These are phyloP conservation scores for Artemisia annua DNA, from an alignment of 129 eudicot species.

Conservation along the genomic window DNA sequence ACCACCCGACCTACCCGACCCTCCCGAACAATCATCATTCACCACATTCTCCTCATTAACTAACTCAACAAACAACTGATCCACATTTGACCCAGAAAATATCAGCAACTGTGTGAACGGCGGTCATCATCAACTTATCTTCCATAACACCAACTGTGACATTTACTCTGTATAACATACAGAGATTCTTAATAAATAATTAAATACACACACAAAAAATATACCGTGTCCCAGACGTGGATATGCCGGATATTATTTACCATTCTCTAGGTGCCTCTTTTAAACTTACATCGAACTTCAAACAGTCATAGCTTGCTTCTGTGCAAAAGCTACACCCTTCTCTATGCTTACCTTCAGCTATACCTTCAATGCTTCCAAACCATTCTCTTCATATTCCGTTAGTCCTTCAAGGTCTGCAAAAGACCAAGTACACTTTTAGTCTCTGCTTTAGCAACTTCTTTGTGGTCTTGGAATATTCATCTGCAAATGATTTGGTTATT, in stretches of 20 bases:
- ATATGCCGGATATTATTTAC: slow-evolving; percentile 32
- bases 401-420: slow-evolving; percentile 61
- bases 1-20: too few relatives aligned
- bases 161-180: too few relatives aligned
- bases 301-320: slow-evolving; percentile 64
- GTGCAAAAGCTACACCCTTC: slow-evolving; percentile 67
- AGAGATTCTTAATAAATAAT: too few relatives aligned
- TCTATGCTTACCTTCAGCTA: slow-evolving; percentile 84
- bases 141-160: too few relatives aligned
- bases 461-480: slow-evolving; percentile 14
- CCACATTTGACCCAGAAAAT: too few relatives aligned
- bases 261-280: slow-evolving; percentile 9
- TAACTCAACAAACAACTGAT: too few relatives aligned
- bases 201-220: too few relatives aligned
- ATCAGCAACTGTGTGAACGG: too few relatives aligned
- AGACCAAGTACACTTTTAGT: slow-evolving; percentile 12
- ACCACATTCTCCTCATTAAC: too few relatives aligned
- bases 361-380: slow-evolving; percentile 65
- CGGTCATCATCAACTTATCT: too few relatives aligned
- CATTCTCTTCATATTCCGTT: slow-evolving; percentile 70
- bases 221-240: too few relatives aligned
- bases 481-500: slow-evolving; percentile 3
- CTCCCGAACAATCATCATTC: too few relatives aligned
- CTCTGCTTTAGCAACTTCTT: not conserved
- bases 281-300: slow-evolving; percentile 27